Evolutionary conservation across 2,329 filamentous ascomycete species (phyloP).

Genomic region (Lomentospora prolificans): DNA sequence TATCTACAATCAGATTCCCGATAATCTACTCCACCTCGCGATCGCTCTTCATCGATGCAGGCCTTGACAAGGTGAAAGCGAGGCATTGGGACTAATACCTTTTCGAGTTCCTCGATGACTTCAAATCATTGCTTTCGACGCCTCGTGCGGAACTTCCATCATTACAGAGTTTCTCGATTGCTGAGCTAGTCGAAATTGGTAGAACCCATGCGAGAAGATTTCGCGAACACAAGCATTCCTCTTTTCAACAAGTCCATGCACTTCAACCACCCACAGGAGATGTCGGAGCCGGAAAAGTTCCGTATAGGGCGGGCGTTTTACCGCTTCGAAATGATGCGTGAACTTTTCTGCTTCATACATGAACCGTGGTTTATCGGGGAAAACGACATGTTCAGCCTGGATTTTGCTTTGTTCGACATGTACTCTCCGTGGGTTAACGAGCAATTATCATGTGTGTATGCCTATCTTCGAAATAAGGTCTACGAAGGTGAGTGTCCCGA

Average conservation of each 20-base stretch:
- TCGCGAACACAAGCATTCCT: not conserved
- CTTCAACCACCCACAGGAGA: not conserved
- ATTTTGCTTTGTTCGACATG: not conserved
- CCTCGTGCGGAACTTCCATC: not conserved
- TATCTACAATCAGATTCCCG: not conserved
- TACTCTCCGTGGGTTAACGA: not conserved
- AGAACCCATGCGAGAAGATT: not conserved
- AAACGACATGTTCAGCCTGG: not conserved
- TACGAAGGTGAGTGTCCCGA: not conserved
- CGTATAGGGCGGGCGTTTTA: not conserved
- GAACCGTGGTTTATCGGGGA: not conserved
- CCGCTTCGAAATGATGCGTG: not conserved
- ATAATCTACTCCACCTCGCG: not conserved
- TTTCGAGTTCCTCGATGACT: not conserved
- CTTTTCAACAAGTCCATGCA: not conserved
- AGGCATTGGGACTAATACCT: too few relatives aligned
- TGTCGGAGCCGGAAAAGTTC: not conserved
- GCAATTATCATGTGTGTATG: not conserved
- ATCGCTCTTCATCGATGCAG: not conserved
- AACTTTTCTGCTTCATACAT: not conserved
- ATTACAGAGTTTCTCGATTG: not conserved
- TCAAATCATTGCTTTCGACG: not conserved
- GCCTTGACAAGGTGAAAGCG: not conserved
- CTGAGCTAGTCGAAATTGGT: not conserved
- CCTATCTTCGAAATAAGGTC: not conserved